phyloP scores from a whole-genome alignment of 1,139 yeast genomes.

The Pichia terricola region DNA sequence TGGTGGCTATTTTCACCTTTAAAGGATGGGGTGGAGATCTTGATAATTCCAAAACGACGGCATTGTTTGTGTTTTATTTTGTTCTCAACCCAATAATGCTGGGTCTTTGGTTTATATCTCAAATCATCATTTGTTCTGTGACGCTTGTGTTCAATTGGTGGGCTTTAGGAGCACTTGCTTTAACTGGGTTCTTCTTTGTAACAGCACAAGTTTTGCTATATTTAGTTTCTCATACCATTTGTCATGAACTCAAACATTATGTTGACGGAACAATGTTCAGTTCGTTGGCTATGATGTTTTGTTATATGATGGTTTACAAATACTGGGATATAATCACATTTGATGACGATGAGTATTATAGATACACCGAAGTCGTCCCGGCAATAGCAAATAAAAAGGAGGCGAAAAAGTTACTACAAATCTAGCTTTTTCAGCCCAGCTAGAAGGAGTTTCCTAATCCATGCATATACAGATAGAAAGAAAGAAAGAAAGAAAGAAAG shows the following conservation, averaged over 20 bases:
- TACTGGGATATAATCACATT: conserved; percentile 96
- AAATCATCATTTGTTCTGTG: conserved; percentile 57
- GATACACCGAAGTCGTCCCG: conserved; percentile 22
- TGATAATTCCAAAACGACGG: conserved; percentile 39
- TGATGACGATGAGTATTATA: conserved; percentile 85
- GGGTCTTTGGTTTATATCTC: conserved; percentile 55
- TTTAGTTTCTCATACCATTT: conserved; percentile 55
- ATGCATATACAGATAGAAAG: too few species aligned
- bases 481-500: too few species aligned
- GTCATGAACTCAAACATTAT: conserved; percentile 70
- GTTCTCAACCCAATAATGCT: conserved; percentile 61
- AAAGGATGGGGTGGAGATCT: conserved; percentile 47
- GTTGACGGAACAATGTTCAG: conserved; percentile 87
- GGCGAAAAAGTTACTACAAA: conserved; percentile 8
- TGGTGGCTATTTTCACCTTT: conserved; percentile 64
- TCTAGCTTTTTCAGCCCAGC: not conserved
- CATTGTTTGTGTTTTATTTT: conserved; percentile 60
- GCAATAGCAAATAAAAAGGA: conserved; percentile 20
- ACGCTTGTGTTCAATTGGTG: conserved; percentile 62
- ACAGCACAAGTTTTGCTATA: conserved; percentile 71
- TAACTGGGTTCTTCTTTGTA: conserved; percentile 68
- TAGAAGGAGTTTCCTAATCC: not conserved
- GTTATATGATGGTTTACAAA: conserved; percentile 91
- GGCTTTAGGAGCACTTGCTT: conserved; percentile 74
- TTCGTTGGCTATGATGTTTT: conserved; percentile 65